These are phyloP conservation scores for Verticillium alfalfae DNA, from an alignment of 2,329 filamentous ascomycete genomes.

Conservation along the genomic window DNA sequence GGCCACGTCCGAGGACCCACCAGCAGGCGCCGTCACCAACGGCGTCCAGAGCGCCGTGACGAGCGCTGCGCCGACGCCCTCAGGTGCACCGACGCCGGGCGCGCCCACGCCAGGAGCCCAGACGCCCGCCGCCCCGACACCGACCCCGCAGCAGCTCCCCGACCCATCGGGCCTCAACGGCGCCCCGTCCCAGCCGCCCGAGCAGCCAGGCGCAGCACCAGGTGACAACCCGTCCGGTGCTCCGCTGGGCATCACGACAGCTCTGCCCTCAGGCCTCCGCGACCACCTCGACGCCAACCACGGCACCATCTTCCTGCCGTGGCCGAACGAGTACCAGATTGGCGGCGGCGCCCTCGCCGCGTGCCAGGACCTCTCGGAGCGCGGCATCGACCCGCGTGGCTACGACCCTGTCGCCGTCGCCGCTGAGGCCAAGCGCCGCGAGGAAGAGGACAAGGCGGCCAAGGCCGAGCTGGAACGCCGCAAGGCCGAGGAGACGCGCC, in stretches of 20 bases:
- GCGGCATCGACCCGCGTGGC: conserved; percentile 55
- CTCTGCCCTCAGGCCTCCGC: conserved; percentile 42
- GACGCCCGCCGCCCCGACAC: conserved; percentile 6
- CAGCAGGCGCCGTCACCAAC: conserved; percentile 8
- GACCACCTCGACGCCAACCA: conserved; percentile 50
- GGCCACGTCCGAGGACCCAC: conserved; percentile 7
- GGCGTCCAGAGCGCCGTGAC: conserved; percentile 10
- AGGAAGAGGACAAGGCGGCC: conserved; percentile 38
- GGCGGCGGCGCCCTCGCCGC: conserved; percentile 61
- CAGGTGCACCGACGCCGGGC: conserved; percentile 2
- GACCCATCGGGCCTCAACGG: conserved; percentile 9
- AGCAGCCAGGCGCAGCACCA: too few species aligned
- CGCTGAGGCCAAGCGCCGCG: conserved; percentile 42
- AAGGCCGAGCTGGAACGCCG: conserved; percentile 26
- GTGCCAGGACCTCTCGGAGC: conserved; percentile 56
- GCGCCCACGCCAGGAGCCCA: background rate
- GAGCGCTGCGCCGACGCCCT: conserved; percentile 17
- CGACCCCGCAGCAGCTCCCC: conserved; percentile 12
- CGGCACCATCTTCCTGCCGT: conserved; percentile 64
- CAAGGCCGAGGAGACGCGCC: conserved; percentile 39
- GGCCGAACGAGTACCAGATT: conserved; percentile 69
- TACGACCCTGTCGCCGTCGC: conserved; percentile 54
- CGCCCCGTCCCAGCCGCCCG: conserved; percentile 17
- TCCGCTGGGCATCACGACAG: conserved; percentile 18
- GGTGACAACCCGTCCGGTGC: conserved; percentile 17